A percentile compares a stretch with the other conserved stretches of the same genome.
phyloP scores from a whole-genome alignment of 2,329 filamentous ascomycete species.

The Neopestalotiopsis sp. region DNA sequence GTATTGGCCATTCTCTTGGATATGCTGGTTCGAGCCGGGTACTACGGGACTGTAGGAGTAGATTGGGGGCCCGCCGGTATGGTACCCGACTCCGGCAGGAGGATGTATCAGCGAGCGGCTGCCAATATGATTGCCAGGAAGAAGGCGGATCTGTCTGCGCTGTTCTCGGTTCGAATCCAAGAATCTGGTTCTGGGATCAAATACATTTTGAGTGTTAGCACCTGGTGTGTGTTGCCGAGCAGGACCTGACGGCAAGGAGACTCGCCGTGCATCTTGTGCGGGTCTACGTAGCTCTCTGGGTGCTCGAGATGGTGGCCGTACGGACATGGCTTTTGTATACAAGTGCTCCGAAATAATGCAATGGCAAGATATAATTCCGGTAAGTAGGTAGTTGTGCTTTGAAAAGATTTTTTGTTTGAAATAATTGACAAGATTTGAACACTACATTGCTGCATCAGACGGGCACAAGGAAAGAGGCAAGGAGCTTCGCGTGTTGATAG shows the following conservation, averaged over 20 bases:
- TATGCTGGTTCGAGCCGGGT: not conserved
- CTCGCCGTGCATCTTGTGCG: not conserved
- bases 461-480: too few relatives aligned
- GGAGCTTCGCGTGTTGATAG: too few relatives aligned
- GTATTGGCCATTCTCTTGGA: not conserved
- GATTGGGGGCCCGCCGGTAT: not conserved
- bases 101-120: not conserved
- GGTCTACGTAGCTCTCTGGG: not conserved
- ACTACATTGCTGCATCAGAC: too few relatives aligned
- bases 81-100: not conserved
- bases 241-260: not conserved
- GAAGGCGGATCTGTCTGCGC: not conserved
- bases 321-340: too few relatives aligned
- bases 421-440: too few relatives aligned
- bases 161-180: not conserved
- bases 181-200: not conserved
- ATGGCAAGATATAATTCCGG: too few relatives aligned
- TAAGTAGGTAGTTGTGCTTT: too few relatives aligned
- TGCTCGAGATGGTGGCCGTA: not conserved
- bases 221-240: not conserved
- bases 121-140: not conserved
- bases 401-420: too few relatives aligned
- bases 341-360: too few relatives aligned
- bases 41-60: not conserved
- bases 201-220: not conserved